Percentiles rank a stretch among this genome's conserved stretches.
phyloP scores from a whole-genome alignment of 257 asterid genomes.

The Plantago elongata region DNA sequence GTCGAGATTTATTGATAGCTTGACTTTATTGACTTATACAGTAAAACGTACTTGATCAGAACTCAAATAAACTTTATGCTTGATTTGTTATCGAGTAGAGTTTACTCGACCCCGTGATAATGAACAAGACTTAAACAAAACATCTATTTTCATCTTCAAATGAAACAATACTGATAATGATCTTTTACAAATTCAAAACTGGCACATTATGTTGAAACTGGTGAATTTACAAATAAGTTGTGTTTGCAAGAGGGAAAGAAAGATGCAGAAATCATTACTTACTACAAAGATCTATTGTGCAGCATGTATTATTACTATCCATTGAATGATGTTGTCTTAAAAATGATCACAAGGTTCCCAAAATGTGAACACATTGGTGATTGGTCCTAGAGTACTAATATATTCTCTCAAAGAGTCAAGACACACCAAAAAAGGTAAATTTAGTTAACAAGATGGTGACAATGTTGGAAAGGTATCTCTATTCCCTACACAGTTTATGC shows the following conservation, averaged over 20 bases:
- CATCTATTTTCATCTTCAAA: too few species aligned
- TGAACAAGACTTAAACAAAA: too few species aligned
- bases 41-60: too few species aligned
- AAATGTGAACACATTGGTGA: conserved; percentile 20
- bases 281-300: neutral
- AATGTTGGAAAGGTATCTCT: conserved; percentile 9
- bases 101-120: too few species aligned
- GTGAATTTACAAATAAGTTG: neutral
- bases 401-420: conserved; percentile 9
- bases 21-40: too few species aligned
- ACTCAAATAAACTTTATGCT: too few species aligned
- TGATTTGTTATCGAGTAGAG: too few species aligned
- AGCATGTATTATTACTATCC: neutral
- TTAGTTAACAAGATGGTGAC: conserved; percentile 7
- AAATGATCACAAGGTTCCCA: conserved; percentile 26
- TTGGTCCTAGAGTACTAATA: conserved; percentile 18
- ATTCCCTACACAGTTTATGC: neutral
- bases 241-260: neutral
- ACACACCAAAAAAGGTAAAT: conserved; percentile 5
- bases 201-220: neutral
- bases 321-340: conserved; percentile 23
- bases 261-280: neutral
- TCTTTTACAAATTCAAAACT: too few species aligned
- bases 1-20: too few species aligned
- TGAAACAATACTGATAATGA: too few species aligned